Evolutionary conservation across 2,329 filamentous ascomycete genomes (phyloP).

Genomic region (Botrytis aclada): DNA sequence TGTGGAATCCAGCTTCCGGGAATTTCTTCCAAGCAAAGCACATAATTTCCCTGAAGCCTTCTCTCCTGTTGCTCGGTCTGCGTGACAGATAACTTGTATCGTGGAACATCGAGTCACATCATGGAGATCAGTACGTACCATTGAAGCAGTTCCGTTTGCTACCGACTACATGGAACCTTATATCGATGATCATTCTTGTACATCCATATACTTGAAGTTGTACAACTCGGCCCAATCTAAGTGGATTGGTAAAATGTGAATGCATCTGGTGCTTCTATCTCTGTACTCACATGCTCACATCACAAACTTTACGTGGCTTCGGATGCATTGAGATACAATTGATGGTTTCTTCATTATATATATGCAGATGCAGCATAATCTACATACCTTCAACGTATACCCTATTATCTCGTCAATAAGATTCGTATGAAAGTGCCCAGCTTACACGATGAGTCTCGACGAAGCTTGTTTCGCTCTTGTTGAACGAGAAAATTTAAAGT

Average conservation of each 20-base stretch:
- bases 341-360: neutral
- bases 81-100: neutral
- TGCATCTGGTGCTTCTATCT: neutral
- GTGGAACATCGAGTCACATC: neutral
- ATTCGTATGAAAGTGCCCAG: neutral
- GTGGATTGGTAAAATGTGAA: neutral
- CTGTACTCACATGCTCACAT: neutral
- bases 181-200: conserved; percentile 1
- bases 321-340: neutral
- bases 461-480: neutral
- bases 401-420: neutral
- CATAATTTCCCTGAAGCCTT: neutral
- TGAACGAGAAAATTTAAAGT: neutral
- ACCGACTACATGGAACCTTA: conserved; percentile 1
- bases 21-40: neutral
- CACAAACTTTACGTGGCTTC: neutral
- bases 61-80: neutral
- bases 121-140: conserved; percentile 3
- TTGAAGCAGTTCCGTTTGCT: neutral
- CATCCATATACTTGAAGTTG: conserved; percentile 1
- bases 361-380: neutral
- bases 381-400: neutral
- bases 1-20: neutral
- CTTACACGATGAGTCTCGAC: neutral
- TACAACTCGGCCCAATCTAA: neutral